Percentiles rank a stretch among this genome's conserved stretches.
These are phyloP conservation scores for Boechera retrofracta DNA, from an alignment of 345 rosid species.

Conservation along the genomic window DNA sequence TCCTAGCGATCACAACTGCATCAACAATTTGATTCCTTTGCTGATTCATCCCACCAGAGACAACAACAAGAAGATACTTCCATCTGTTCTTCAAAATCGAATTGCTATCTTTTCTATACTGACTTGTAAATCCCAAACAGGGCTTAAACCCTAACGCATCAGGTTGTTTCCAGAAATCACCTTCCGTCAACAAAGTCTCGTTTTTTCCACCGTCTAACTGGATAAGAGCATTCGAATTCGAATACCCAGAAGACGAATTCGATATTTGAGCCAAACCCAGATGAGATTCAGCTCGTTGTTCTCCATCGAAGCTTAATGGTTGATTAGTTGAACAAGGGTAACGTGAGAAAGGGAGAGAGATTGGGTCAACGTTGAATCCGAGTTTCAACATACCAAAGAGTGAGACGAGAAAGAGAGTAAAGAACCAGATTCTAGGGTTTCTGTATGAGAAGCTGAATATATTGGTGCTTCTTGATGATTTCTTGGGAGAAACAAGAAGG, in stretches of 20 bases:
- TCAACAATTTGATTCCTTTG: conserved; percentile 99
- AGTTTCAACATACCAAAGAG: conserved; percentile 71
- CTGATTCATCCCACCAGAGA: conserved; percentile 95
- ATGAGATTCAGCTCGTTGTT: conserved; percentile 34
- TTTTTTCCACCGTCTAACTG: conserved; percentile 23
- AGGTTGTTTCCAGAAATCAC: conserved; percentile 95
- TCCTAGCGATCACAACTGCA: conserved; percentile 94
- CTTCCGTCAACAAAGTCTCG: conserved; percentile 38
- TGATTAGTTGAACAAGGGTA: conserved; percentile 57
- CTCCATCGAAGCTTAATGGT: conserved; percentile 27
- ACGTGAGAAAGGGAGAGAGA: conserved; percentile 53
- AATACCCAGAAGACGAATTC: conserved; percentile 7
- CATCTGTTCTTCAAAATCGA: conserved; percentile 59
- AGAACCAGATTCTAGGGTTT: conserved; percentile 67
- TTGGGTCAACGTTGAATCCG: conserved; percentile 60
- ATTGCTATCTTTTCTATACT: conserved; percentile 62
- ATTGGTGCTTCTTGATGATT: conserved; percentile 45
- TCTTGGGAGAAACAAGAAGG: conserved; percentile 75
- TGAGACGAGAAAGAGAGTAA: conserved; percentile 64
- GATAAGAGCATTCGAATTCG: conserved; percentile 23
- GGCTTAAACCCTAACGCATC: conserved; percentile 89
- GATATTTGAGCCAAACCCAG: conserved; percentile 33
- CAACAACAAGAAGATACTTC: conserved; percentile 87
- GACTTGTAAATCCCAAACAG: conserved; percentile 66
- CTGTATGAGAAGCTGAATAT: conserved; percentile 47